Conservation (phyloP, 148 eudicot species). For the Cornus florida region DNA sequence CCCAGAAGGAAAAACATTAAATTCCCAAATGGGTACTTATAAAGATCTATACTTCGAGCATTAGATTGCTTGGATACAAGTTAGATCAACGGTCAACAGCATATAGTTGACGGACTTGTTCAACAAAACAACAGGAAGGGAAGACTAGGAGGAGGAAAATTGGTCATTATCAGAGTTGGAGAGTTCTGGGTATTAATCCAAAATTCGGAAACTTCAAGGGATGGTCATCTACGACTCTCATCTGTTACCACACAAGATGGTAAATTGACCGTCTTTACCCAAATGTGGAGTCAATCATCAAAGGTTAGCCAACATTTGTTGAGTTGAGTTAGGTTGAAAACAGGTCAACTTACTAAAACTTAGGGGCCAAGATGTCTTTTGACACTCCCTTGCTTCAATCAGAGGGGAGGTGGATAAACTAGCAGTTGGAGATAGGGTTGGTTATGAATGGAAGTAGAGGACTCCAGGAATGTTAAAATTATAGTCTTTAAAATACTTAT, state of each 20-base stretch:
- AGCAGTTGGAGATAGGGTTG: no score
- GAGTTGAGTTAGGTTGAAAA: no score
- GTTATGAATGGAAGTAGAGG: no score
- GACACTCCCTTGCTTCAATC: not conserved
- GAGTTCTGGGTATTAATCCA: not conserved
- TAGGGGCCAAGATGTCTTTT: not conserved
- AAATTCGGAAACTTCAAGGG: no score
- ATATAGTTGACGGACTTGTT: not conserved
- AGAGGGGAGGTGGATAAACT: not conserved
- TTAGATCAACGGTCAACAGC: not conserved
- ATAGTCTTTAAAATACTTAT: no score
- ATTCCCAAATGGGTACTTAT: slow-evolving; percentile 4
- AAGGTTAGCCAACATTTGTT: no score
- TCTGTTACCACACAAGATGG: not conserved
- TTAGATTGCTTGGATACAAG: not conserved
- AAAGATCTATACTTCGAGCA: not conserved
- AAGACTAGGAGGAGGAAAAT: not conserved
- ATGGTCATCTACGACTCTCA: not conserved
- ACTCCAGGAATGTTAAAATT: no score
- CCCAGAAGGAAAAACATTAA: not conserved
- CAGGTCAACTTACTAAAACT: not conserved
- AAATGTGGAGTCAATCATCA: not conserved
- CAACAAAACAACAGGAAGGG: not conserved
- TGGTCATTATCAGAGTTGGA: not conserved
- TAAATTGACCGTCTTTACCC: not conserved